Base-by-base conservation (phyloP, 331 rosid genomes). In the Quercus tomentella region DNA sequence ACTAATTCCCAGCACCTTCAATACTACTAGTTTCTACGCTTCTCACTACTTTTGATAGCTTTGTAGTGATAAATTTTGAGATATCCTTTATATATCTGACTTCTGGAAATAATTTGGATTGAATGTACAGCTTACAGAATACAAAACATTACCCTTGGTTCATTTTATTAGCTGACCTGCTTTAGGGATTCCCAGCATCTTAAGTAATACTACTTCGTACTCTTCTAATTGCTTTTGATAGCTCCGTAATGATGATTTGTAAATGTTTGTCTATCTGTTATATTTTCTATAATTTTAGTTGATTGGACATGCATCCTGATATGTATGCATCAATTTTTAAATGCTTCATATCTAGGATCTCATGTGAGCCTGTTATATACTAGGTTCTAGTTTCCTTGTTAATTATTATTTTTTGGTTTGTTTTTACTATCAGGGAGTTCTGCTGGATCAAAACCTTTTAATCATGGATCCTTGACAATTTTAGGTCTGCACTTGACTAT, bases 381-480 rank as follows among this genome's bases (percentile, higher is more conserved):
- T 52, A 73, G 45, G 45, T 63, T 84, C 14, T 57, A 66, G 69
- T 35, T 41, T 80, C 74, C 35, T 77, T 77, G 71, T 66, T 66
- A 21, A 75, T 71, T 22, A 41, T 78, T 65, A 73, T 74, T 61
- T 56, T 25, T 17, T 12, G 54, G 54, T 80, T 76, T 72, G n/a
- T 78, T 84, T 67, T 30, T 22, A 70, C 74, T 72, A 66, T 74
- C 87, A 93, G 98, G 97, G 25, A 78, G 79, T 83, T 88, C 89
- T 82, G 78, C 85, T 33, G 94, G 85, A 83, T 89, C 75, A 67
- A 93, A 89, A 86, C 89, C 87, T 56, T 83, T 62, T 62, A 88
- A 87, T 83, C 98, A 88, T 77, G 94, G 93, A 75, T 80, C 99
- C 30, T 82, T 96, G 90, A 90, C 96, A 75, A 90, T 96, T 84